phyloP scores from a whole-genome alignment of 208 protist species.

The Leishmania martiniquensis region DNA sequence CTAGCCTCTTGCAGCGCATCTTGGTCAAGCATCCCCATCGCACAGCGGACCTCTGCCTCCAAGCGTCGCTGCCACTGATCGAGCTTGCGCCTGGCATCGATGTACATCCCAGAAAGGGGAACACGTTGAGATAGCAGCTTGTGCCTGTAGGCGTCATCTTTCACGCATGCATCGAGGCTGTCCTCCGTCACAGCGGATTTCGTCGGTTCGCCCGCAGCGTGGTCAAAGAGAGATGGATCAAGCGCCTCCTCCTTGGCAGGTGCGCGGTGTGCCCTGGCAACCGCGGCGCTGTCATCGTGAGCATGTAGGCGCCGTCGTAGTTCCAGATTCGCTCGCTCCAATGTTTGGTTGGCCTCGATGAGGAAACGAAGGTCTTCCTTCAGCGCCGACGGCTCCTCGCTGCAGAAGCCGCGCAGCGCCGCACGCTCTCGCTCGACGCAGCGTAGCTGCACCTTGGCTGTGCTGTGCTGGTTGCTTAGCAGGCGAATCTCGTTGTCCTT shows the following conservation, averaged over 20 bases:
- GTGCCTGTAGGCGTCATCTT: slow-evolving; percentile 35
- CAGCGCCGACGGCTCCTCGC: slow-evolving; percentile 28
- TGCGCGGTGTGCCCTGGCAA: neutral
- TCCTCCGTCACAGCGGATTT: neutral
- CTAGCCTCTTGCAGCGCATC: slow-evolving; percentile 36
- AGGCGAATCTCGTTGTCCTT: slow-evolving; percentile 58
- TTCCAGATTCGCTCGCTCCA: slow-evolving; percentile 66
- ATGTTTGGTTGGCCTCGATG: slow-evolving; percentile 73
- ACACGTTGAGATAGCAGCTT: slow-evolving; percentile 34
- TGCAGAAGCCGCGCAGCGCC: slow-evolving; percentile 20
- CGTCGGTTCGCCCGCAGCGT: neutral
- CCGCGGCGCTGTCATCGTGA: neutral
- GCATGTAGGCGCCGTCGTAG: slow-evolving; percentile 47
- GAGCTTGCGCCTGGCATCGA: slow-evolving; percentile 32
- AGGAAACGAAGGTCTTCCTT: slow-evolving; percentile 58
- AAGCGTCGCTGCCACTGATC: slow-evolving; percentile 49
- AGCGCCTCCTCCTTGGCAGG: neutral
- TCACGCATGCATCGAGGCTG: slow-evolving; percentile 4
- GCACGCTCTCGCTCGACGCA: slow-evolving; percentile 51
- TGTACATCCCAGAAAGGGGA: slow-evolving; percentile 46
- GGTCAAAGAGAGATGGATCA: too few species aligned
- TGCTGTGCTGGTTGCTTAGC: slow-evolving; percentile 45
- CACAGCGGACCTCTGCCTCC: slow-evolving; percentile 49
- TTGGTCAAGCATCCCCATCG: slow-evolving; percentile 54
- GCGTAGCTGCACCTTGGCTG: slow-evolving; percentile 49